Evolutionary conservation across 2,329 filamentous ascomycete species (phyloP).

Genomic region (Apiospora arundinis): DNA sequence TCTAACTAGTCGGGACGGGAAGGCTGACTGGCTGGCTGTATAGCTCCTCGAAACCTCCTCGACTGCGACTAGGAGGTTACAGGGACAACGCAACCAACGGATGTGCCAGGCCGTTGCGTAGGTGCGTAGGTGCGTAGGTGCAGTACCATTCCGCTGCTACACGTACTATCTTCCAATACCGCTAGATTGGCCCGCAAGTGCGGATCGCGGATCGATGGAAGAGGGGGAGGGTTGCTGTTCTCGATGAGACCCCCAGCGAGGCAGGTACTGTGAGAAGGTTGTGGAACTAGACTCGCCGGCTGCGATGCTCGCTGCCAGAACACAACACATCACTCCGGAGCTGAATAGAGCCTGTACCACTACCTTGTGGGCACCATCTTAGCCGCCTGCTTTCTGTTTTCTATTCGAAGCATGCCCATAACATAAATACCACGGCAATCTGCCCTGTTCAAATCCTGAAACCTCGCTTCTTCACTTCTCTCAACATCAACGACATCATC

Average conservation of each 20-base stretch:
- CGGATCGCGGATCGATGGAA: slow-evolving; percentile 1
- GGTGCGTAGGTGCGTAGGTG: too few species aligned
- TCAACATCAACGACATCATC: slow-evolving; percentile 20
- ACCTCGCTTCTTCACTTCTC: neutral
- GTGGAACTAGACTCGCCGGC: slow-evolving; percentile 10
- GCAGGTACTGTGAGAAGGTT: neutral
- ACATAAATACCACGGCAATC: slow-evolving; percentile 20
- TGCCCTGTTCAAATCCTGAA: neutral
- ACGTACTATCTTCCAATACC: neutral
- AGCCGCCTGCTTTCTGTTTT: neutral
- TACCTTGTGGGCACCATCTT: slow-evolving; percentile 4
- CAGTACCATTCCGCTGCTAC: neutral
- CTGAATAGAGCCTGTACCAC: slow-evolving; percentile 6
- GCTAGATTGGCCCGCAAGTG: slow-evolving; percentile 1
- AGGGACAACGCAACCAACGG: too few species aligned
- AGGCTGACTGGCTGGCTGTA: neutral
- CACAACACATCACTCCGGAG: neutral
- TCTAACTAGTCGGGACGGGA: neutral
- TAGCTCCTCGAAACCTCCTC: too few species aligned
- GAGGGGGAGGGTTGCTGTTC: neutral
- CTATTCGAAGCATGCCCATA: neutral
- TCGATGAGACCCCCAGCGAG: neutral
- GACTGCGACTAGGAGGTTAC: too few species aligned
- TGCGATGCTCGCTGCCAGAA: neutral
- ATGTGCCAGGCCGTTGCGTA: neutral